These are phyloP conservation scores for Pseudogymnoascus sp. DNA, from an alignment of 2,329 filamentous ascomycete species.

Conservation along the genomic window DNA sequence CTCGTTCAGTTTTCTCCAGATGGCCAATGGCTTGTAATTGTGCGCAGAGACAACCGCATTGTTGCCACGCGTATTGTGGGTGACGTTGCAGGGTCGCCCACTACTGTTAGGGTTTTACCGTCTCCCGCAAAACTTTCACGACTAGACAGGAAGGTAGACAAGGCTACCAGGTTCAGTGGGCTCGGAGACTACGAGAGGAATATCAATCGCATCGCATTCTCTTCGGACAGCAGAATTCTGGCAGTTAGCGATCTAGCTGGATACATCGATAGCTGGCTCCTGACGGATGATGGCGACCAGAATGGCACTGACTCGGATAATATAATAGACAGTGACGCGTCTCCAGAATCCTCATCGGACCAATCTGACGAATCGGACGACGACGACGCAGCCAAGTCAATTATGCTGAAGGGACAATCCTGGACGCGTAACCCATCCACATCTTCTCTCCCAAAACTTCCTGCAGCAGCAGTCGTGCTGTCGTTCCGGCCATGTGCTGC, in stretches of 20 bases:
- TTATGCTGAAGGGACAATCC: constrained; percentile 48
- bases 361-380: constrained; percentile 31
- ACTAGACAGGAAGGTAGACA: constrained; percentile 45
- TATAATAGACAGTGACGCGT: constrained; percentile 28
- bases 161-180: constrained; percentile 52
- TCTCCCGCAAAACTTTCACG: constrained; percentile 42
- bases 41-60: constrained; percentile 54
- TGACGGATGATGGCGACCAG: constrained; percentile 36
- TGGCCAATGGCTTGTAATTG: constrained; percentile 58
- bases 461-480: constrained; percentile 55
- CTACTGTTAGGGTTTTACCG: constrained; percentile 35
- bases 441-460: constrained; percentile 60
- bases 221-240: constrained; percentile 69
- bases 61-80: constrained; percentile 42
- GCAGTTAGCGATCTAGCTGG: constrained; percentile 76
- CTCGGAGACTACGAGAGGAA: constrained; percentile 69
- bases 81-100: constrained; percentile 28
- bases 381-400: constrained; percentile 42
- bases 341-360: constrained; percentile 33
- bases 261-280: constrained; percentile 77
- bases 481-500: constrained; percentile 49
- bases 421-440: constrained; percentile 72
- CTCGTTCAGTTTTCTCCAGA: constrained; percentile 62
- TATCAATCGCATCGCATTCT: constrained; percentile 69
- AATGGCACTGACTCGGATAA: constrained; percentile 25